Conservation (phyloP, 1,284 basidiomycete genomes). For the Volvariella volvacea region DNA sequence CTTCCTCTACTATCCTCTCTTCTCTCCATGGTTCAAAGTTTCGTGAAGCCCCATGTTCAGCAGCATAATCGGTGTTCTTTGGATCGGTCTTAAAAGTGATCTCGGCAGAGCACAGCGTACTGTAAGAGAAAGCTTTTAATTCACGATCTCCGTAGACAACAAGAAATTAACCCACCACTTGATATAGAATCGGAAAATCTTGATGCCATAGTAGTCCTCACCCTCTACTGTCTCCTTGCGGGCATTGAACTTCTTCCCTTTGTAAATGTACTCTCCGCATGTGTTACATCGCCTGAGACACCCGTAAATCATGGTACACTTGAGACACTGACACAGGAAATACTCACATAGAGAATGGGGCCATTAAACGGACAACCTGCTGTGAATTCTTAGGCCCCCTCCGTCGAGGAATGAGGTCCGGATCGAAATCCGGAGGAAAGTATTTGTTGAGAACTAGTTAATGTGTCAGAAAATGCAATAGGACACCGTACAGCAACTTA, state of each 20-base stretch:
- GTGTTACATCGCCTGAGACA: constrained; percentile 78
- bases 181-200: constrained; percentile 85
- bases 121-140: constrained; percentile 19
- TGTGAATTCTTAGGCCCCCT: constrained; percentile 89
- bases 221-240: constrained; percentile 96
- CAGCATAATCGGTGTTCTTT: constrained; percentile 91
- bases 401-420: constrained; percentile 88
- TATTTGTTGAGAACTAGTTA: constrained; percentile 81
- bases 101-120: constrained; percentile 92
- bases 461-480: constrained; percentile 7
- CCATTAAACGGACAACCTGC: constrained; percentile 97
- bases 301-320: constrained; percentile 9
- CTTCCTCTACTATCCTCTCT: constrained; percentile 64
- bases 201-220: constrained; percentile 98
- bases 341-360: constrained; percentile 91
- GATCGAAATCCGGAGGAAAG: constrained; percentile 96
- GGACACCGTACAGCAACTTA: neutral
- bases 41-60: constrained; percentile 89
- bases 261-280: constrained; percentile 97
- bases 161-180: constrained; percentile 51
- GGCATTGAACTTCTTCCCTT: constrained; percentile 99
- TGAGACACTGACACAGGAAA: neutral
- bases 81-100: constrained; percentile 99
- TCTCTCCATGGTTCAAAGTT: constrained; percentile 95
- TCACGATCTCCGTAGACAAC: neutral